These are phyloP conservation scores for Phytophthora litchii DNA, from an alignment of 352 stramenopile genomes.

Conservation along the genomic window DNA sequence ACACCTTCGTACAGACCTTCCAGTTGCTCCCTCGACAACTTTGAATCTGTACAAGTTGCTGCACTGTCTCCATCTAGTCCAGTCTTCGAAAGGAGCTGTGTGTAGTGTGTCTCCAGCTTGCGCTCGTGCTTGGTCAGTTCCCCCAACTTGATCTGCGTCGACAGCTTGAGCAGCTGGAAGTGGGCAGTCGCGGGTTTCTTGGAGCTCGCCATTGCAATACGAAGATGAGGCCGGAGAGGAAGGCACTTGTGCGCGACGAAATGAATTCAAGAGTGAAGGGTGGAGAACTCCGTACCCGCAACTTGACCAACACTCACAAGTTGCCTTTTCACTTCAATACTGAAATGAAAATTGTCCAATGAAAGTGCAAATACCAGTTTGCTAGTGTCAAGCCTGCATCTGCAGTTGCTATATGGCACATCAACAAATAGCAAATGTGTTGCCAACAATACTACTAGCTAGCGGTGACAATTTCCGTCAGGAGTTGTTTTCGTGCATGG, in stretches of 20 bases:
- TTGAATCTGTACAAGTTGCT: background rate
- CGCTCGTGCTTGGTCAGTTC: conserved; percentile 53
- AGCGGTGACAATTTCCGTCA: too few species aligned
- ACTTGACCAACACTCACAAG: conserved; percentile 12
- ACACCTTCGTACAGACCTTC: conserved; percentile 45
- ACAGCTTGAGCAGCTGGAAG: conserved; percentile 52
- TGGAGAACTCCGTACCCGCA: background rate
- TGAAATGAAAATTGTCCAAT: too few species aligned
- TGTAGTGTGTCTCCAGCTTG: conserved; percentile 49
- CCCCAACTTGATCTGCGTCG: conserved; percentile 55
- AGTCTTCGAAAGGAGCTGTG: conserved; percentile 28
- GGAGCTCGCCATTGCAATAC: conserved; percentile 6
- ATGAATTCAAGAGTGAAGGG: conserved; percentile 9
- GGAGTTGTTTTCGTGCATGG: too few species aligned
- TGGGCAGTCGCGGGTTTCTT: conserved; percentile 29
- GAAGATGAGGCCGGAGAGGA: too few species aligned
- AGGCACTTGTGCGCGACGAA: conserved; percentile 1
- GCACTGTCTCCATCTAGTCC: background rate
- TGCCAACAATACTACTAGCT: too few species aligned
- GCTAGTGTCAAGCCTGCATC: too few species aligned
- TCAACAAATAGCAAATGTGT: too few species aligned
- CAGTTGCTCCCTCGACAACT: conserved; percentile 28
- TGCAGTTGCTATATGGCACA: too few species aligned
- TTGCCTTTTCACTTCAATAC: too few species aligned
- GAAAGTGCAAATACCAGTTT: too few species aligned